Base-by-base conservation (phyloP, 2,329 filamentous ascomycete species). In the Arthrocladium fulminans region DNA sequence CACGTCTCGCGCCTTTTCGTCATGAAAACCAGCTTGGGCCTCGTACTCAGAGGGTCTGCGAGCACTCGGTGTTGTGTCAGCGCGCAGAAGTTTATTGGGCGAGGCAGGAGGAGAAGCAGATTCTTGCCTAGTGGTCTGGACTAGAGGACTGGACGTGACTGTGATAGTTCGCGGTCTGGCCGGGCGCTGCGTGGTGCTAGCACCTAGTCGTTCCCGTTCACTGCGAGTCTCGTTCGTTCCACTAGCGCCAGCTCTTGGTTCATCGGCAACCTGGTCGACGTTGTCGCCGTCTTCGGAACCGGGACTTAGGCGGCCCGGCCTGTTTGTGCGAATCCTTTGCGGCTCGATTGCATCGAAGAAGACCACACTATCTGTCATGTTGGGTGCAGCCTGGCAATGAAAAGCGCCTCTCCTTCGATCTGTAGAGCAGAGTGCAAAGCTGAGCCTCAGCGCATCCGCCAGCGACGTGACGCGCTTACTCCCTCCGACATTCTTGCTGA, bases 401-500 rank as follows among this genome's bases (percentile, higher is more conserved):
- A 13, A 10, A 23, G 6, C 24, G 15, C n/a, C 30, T 29, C 72
- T 73, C 46, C 84, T 51, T 58, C 80, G 76, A 59, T 94, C 88
- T 5, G 88, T 94, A 2, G 87, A 94, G 48, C 98, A 88, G 63
- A 98, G 88, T 57, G 92, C 92, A 59, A 98, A 98, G 72, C 94
- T 97, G 59, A 98, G 79, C 74, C 97, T 97, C 59, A 98, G 70
- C 2, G 88, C 88, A 70, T 98, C 92, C 52, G 92, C 92, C 47
- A 98, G 74, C 23, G 90, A 96, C 12, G 92, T 98, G 32, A 97
- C 92, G 56, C 92, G 80, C 73, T 98, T 98, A 42, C 92, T 97
- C 50, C 92, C 92, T 48, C 92, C 92, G 1, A 92, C 86, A 63
- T 98, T 98, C 73, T 98, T 98, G 63, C 90, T 97, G 19, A 98